phyloP scores from a whole-genome alignment of 768 basidiomycete species.

The Mycena venus region DNA sequence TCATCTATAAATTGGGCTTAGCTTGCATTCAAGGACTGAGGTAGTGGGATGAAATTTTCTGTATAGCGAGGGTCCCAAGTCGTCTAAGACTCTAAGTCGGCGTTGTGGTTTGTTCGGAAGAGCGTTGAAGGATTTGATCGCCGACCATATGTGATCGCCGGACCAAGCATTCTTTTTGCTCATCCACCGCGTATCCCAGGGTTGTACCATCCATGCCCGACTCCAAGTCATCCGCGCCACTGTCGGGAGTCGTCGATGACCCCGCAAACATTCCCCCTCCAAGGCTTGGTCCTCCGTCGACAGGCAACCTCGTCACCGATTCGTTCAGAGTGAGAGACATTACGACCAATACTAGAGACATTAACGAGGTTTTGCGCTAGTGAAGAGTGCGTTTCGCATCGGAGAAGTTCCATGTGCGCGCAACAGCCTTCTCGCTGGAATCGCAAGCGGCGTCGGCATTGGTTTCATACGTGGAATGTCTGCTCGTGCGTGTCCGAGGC shows the following conservation, averaged over 20 bases:
- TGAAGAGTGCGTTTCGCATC: constrained; percentile 70
- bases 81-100: too few relatives aligned
- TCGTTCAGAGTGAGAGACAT: constrained; percentile 26
- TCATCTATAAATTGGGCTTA: too few relatives aligned
- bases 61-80: too few relatives aligned
- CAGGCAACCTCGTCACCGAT: constrained; percentile 30
- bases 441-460: constrained; percentile 83
- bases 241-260: constrained; percentile 26
- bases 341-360: background rate
- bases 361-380: constrained; percentile 13
- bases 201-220: constrained; percentile 17
- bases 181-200: background rate
- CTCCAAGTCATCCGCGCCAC: constrained; percentile 3
- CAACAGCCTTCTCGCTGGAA: constrained; percentile 80
- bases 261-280: constrained; percentile 29
- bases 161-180: background rate
- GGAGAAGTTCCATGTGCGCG: constrained; percentile 83
- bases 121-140: too few relatives aligned
- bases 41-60: too few relatives aligned
- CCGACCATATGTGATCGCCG: background rate
- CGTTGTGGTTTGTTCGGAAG: too few relatives aligned
- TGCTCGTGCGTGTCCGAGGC: constrained; percentile 60
- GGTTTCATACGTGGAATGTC: constrained; percentile 80
- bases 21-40: too few relatives aligned
- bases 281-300: constrained; percentile 20